Percentiles rank a stretch among this genome's conserved stretches.
These are phyloP conservation scores for Saxophila tyrrhenica DNA, from an alignment of 495 filamentous ascomycete species.

Conservation along the genomic window DNA sequence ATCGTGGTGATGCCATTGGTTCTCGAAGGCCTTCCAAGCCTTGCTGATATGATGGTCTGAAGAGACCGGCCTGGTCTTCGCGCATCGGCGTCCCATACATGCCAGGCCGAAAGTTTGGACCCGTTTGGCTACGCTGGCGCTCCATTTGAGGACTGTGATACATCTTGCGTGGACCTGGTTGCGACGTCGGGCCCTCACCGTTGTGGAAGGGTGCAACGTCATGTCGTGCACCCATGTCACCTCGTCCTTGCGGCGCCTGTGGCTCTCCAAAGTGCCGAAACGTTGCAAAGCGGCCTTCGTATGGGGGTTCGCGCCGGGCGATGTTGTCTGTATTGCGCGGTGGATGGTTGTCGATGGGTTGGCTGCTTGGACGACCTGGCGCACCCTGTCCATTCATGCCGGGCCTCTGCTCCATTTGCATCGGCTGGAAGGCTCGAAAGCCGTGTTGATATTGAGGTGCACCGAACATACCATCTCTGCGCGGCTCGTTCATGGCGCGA, in stretches of 20 bases:
- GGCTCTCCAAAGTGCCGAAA: conserved; percentile 17
- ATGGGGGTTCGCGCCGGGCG: conserved; percentile 1
- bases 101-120: conserved; percentile 1
- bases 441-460: conserved; percentile 13
- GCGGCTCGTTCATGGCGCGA: background rate
- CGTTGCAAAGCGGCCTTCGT: conserved; percentile 4
- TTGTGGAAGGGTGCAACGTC: conserved; percentile 7
- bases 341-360: conserved; percentile 8
- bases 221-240: conserved; percentile 5
- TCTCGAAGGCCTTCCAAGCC: conserved; percentile 6
- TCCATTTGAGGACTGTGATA: conserved; percentile 13
- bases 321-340: conserved; percentile 4
- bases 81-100: conserved; percentile 13
- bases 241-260: background rate
- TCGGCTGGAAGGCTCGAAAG: conserved; percentile 14
- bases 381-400: background rate
- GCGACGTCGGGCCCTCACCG: conserved; percentile 7
- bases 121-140: conserved; percentile 1
- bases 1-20: conserved; percentile 8
- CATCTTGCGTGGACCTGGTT: conserved; percentile 3
- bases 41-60: conserved; percentile 9
- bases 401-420: background rate
- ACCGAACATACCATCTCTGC: conserved; percentile 5
- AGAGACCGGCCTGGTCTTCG: conserved; percentile 11
- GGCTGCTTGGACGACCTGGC: conserved; percentile 15